Evolutionary conservation across 768 basidiomycete species (phyloP).

Genomic region (Kwoniella sp.): DNA sequence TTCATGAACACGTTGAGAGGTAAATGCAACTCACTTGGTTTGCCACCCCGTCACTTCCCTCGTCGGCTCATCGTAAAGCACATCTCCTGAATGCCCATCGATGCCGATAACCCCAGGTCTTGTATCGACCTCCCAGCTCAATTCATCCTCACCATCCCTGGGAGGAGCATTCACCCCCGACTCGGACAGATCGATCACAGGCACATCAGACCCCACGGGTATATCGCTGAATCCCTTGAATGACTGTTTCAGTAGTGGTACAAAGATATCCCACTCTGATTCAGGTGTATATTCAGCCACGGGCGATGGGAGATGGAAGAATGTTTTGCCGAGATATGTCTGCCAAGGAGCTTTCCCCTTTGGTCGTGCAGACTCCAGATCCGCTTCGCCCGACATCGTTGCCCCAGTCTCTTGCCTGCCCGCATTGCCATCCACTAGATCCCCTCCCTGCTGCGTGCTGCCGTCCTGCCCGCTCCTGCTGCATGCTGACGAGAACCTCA

Average conservation of each 20-base stretch:
- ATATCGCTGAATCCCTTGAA: constrained; percentile 30
- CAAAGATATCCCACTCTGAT: constrained; percentile 22
- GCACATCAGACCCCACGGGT: constrained; percentile 27
- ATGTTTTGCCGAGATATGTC: constrained; percentile 26
- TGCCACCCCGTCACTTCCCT: not conserved
- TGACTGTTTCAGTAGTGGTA: constrained; percentile 14
- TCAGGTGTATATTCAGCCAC: constrained; percentile 32
- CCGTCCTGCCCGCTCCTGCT: not conserved
- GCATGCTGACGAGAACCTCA: constrained; percentile 14
- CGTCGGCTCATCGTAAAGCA: constrained; percentile 21
- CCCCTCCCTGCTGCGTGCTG: not conserved
- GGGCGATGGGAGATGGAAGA: constrained; percentile 32
- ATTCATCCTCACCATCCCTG: constrained; percentile 5
- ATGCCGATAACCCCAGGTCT: not conserved
- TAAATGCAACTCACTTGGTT: constrained; percentile 4
- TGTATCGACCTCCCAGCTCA: constrained; percentile 17
- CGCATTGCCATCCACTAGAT: not conserved
- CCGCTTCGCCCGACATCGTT: not conserved
- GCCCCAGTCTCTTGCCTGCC: not conserved
- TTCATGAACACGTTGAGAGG: no score
- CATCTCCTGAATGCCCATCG: constrained; percentile 12
- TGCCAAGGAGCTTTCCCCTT: constrained; percentile 37
- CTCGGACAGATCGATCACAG: constrained; percentile 16
- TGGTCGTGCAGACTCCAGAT: not conserved
- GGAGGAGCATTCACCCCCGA: not conserved